These are phyloP conservation scores for Mercurialis annua DNA, from an alignment of 345 rosid genomes.

Conservation along the genomic window DNA sequence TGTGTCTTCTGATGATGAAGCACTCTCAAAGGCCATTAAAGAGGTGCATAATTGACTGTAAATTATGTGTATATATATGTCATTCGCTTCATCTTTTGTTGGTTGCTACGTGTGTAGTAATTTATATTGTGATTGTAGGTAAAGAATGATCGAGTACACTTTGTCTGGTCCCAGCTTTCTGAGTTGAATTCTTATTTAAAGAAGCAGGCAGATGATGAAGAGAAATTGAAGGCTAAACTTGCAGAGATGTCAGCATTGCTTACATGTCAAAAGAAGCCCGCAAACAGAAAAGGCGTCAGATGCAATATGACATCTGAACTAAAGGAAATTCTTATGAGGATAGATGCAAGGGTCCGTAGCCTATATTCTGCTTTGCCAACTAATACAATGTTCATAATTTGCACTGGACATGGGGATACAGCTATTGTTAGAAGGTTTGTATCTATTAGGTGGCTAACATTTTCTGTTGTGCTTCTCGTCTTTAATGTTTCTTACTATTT, in stretches of 20 bases:
- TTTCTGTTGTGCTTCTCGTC: slow-evolving; percentile 2
- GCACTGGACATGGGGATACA: slow-evolving; percentile 97
- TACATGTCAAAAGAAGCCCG: slow-evolving; percentile 56
- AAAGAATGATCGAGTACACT: slow-evolving; percentile 59
- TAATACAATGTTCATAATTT: slow-evolving; percentile 81
- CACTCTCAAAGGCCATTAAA: slow-evolving; percentile 62
- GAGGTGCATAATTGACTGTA: slow-evolving; percentile 50
- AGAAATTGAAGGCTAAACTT: slow-evolving; percentile 58
- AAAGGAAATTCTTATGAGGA: slow-evolving; percentile 51
- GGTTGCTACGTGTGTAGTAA: not conserved
- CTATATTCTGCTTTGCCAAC: slow-evolving; percentile 60
- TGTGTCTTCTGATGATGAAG: slow-evolving; percentile 78
- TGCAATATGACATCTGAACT: slow-evolving; percentile 46
- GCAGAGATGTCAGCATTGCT: slow-evolving; percentile 75
- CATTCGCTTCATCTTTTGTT: not conserved
- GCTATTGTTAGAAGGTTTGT: slow-evolving; percentile 73
- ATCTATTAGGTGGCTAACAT: not conserved
- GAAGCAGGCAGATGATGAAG: slow-evolving; percentile 59
- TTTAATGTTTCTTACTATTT: no score
- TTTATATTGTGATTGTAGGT: slow-evolving; percentile 42
- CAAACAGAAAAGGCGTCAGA: slow-evolving; percentile 40
- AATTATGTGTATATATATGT: not conserved
- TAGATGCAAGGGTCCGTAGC: slow-evolving; percentile 51
- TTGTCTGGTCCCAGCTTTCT: slow-evolving; percentile 87
- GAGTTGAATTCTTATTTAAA: slow-evolving; percentile 65